Evolutionary conservation across 116 monocot genomes (phyloP), one percentile per base, ranked within the genome.

Genomic region (Cymodocea nodosa): DNA sequence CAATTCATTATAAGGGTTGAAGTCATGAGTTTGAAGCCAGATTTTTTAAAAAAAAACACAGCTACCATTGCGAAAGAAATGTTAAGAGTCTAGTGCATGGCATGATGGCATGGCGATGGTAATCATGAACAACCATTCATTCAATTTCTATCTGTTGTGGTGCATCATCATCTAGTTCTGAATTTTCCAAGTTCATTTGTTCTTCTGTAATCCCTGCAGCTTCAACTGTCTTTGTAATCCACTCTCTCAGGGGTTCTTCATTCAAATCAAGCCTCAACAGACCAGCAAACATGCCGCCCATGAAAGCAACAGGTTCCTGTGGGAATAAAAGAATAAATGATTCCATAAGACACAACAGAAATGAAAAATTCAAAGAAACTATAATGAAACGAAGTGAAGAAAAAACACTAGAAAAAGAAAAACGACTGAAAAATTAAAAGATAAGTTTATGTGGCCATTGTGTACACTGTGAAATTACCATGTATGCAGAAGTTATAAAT

Each of bases 251-350:
- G 0, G 92, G 92, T 19, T 91, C 97, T 67, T 97, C 97, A 65
- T 86, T 91, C 76, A 98, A 71, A 76, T 98, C 89, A 35, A 98
- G 84, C 80, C 92, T 85, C 80, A 98, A 40, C 4, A 98, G 71
- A 15, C 97, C 97, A 35, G 97, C 92, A 73, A 98, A 91, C 71
- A 98, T 63, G 62, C 91, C 91, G 24, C 91, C 92, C 78, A 89
- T 25, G 84, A 98, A 98, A 14, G 92, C 97, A 36, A 89, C 80
- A 5, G 88, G 97, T 75, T 91, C 97, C 92, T 98, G 74, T 18
- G 54, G 63, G 15, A 25, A 65, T n/a, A 35, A 35, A 22, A 22
- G 12, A 59, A 19, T 25, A 17, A 20, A 6, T 54, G 54, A 16
- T n/a, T 54, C 19, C 40, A 40, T 40, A 40, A 40, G 40, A 6